Evolutionary conservation across 139 green algal species (phyloP).

Genomic region (Chlorella sp.): DNA sequence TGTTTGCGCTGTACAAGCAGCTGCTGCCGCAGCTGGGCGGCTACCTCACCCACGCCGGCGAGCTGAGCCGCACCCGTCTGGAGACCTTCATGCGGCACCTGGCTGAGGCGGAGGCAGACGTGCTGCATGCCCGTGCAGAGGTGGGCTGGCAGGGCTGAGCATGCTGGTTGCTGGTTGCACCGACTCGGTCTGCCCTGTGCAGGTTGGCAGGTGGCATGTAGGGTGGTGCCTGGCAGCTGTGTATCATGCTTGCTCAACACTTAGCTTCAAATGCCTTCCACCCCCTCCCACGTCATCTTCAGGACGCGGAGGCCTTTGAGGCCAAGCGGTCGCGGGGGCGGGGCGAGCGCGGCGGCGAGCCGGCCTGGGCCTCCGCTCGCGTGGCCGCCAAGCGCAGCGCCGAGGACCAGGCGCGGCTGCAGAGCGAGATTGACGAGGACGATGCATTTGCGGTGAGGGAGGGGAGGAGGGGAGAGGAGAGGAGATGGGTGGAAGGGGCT

Average conservation of each 20-base stretch:
- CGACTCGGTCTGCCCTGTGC: too few species aligned
- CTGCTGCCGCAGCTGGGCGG: slow-evolving; percentile 82
- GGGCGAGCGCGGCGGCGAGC: slow-evolving; percentile 13
- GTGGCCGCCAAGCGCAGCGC: slow-evolving; percentile 4
- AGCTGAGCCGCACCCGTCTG: slow-evolving; percentile 71
- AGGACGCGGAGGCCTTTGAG: slow-evolving; percentile 88
- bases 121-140: slow-evolving; percentile 79
- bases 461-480: not conserved
- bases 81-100: slow-evolving; percentile 78
- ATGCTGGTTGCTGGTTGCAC: too few species aligned
- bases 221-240: too few species aligned
- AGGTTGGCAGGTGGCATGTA: too few species aligned
- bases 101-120: slow-evolving; percentile 71
- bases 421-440: slow-evolving; percentile 63
- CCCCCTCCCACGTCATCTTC: too few species aligned
- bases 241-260: too few species aligned
- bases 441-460: slow-evolving; percentile 45
- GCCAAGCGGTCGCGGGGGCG: slow-evolving; percentile 53
- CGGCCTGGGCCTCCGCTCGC: slow-evolving; percentile 9
- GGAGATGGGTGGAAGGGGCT: too few species aligned
- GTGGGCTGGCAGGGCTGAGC: slow-evolving; percentile 30
- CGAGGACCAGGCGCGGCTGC: slow-evolving; percentile 15
- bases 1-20: slow-evolving; percentile 92
- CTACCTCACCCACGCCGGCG: slow-evolving; percentile 87
- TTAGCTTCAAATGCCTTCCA: too few species aligned